These are phyloP conservation scores for Trichoderma pleuroti DNA, from an alignment of 2,329 filamentous ascomycete species.

Conservation along the genomic window DNA sequence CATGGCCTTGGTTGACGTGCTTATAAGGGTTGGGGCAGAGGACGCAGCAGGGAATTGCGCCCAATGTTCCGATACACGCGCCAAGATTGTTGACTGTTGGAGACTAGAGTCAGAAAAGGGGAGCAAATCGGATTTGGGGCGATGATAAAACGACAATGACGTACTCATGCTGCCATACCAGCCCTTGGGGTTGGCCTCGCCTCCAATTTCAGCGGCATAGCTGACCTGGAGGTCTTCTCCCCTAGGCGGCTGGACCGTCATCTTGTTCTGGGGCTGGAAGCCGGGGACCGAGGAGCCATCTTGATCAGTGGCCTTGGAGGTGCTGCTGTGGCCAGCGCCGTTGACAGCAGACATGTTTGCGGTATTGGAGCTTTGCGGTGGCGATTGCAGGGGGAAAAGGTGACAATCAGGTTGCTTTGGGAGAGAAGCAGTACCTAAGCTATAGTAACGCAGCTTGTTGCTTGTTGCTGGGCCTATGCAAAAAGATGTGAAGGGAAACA, in stretches of 20 bases:
- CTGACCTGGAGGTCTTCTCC: slow-evolving; percentile 80
- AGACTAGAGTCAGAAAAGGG: neutral
- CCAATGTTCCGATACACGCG: slow-evolving; percentile 68
- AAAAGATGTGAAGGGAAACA: neutral
- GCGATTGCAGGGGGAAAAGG: neutral
- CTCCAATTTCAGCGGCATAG: slow-evolving; percentile 64
- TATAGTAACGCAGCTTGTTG: neutral
- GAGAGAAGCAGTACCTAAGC: neutral
- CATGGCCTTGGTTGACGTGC: slow-evolving; percentile 85
- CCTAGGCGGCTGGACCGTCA: slow-evolving; percentile 74
- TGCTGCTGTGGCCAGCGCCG: slow-evolving; percentile 26
- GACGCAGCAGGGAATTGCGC: slow-evolving; percentile 88
- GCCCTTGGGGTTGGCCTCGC: slow-evolving; percentile 68
- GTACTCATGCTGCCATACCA: slow-evolving; percentile 88
- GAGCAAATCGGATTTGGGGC: neutral
- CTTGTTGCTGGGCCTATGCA: neutral
- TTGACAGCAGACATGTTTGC: slow-evolving; percentile 24
- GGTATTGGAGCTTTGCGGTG: neutral
- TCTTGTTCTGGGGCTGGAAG: slow-evolving; percentile 52
- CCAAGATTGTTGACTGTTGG: slow-evolving; percentile 69
- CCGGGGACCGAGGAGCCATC: slow-evolving; percentile 31
- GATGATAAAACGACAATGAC: slow-evolving; percentile 39
- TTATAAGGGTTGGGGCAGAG: slow-evolving; percentile 95
- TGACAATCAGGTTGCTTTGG: neutral
- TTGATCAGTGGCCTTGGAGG: slow-evolving; percentile 30